Evolutionary conservation across 495 filamentous ascomycete genomes (phyloP).

Genomic region (Xylaria scruposa): DNA sequence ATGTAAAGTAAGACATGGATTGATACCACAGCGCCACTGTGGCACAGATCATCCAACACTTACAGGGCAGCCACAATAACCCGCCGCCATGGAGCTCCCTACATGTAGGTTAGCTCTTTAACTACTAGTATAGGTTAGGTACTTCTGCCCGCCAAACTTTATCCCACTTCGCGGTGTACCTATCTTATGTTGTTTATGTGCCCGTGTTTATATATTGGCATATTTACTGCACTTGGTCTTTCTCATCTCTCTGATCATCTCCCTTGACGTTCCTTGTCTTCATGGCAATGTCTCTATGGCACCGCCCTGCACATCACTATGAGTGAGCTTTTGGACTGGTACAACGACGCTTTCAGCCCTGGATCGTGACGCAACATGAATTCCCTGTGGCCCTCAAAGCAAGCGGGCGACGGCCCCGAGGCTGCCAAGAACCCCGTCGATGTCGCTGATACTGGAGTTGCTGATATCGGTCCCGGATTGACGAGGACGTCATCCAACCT

Average conservation of each 20-base stretch:
- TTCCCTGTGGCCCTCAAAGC: conserved; percentile 49
- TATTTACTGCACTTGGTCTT: not conserved
- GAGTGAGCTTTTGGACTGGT: conserved; percentile 24
- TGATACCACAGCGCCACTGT: not conserved
- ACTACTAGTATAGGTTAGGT: too few relatives aligned
- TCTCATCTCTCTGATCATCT: not conserved
- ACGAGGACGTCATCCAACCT: conserved; percentile 23
- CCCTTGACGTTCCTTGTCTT: not conserved
- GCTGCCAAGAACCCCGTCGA: conserved; percentile 34
- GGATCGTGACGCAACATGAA: conserved; percentile 46
- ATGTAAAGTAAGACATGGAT: not conserved
- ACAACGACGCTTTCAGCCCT: conserved; percentile 18
- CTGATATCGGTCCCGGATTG: conserved; percentile 38
- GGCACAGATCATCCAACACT: not conserved
- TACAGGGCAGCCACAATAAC: not conserved
- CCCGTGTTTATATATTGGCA: not conserved
- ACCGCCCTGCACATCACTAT: conserved; percentile 23
- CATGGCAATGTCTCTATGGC: conserved; percentile 13
- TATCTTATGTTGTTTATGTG: not conserved
- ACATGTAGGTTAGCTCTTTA: not conserved
- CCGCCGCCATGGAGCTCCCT: not conserved
- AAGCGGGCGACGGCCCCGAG: conserved; percentile 40
- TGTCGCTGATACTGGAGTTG: conserved; percentile 42
- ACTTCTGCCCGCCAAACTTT: not conserved
- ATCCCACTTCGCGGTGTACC: conserved; percentile 16